These are phyloP conservation scores for Oryza brachyantha DNA, from an alignment of 176 grass and related monocot species.

Conservation along the genomic window DNA sequence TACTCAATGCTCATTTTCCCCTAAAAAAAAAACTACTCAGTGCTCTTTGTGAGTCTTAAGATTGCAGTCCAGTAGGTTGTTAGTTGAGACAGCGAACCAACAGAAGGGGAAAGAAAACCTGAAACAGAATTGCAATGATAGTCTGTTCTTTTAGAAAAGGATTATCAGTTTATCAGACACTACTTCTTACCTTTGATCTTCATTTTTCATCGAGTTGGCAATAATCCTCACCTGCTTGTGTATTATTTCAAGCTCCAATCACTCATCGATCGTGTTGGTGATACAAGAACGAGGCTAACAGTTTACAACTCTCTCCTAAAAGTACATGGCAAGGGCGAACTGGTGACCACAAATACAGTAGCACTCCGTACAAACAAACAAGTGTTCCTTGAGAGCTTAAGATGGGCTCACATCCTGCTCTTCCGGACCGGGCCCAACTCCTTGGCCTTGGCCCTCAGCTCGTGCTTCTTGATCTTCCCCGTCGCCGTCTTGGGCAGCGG, in stretches of 20 bases:
- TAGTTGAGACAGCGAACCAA: background rate
- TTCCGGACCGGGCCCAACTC: constrained; percentile 75
- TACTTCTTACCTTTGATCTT: too few species aligned
- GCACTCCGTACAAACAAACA: background rate
- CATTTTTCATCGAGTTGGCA: background rate
- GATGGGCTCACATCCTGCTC: constrained; percentile 54
- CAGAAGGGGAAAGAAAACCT: background rate
- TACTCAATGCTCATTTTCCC: too few species aligned
- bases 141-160: too few species aligned
- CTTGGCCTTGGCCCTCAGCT: constrained; percentile 78
- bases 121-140: background rate
- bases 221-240: background rate
- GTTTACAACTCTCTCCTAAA: background rate
- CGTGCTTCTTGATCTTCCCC: constrained; percentile 96
- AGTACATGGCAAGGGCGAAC: background rate
- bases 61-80: background rate
- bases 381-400: background rate
- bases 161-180: too few species aligned
- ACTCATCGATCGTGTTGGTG: background rate
- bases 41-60: too few species aligned
- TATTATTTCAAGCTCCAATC: background rate
- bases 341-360: background rate
- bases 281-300: background rate
- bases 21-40: too few species aligned
- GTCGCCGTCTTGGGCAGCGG: constrained; percentile 89